A percentile compares a stretch with the other conserved stretches of the same genome.
phyloP scores from a whole-genome alignment of 1,284 basidiomycete genomes.

The Sutorius eximius region DNA sequence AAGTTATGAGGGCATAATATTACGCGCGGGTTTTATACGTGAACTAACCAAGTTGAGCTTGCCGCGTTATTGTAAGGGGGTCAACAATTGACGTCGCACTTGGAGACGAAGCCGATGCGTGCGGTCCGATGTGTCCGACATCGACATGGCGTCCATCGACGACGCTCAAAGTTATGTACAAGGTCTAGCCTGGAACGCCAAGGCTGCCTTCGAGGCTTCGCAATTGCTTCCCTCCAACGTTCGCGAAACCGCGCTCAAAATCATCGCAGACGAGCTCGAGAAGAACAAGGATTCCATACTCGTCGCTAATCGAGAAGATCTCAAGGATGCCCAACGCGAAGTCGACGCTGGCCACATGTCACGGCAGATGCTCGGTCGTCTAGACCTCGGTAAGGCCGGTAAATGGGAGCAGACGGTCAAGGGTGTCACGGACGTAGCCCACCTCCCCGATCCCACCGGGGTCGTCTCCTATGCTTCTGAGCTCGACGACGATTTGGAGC shows the following conservation, averaged over 20 bases:
- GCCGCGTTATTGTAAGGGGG: too few species aligned
- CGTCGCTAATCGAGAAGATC: constrained; percentile 76
- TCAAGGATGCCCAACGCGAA: constrained; percentile 77
- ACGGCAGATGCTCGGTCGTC: constrained; percentile 75
- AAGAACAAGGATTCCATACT: constrained; percentile 68
- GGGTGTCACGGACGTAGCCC: constrained; percentile 86
- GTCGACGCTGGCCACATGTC: constrained; percentile 86
- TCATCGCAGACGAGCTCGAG: constrained; percentile 69
- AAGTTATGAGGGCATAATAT: neutral
- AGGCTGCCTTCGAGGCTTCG: constrained; percentile 80
- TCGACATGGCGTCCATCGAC: constrained; percentile 16
- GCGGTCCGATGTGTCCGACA: too few species aligned
- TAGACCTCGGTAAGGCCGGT: constrained; percentile 82
- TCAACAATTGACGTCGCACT: too few species aligned
- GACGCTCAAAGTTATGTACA: constrained; percentile 17
- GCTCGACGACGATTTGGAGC: constrained; percentile 83
- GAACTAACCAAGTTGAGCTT: too few species aligned
- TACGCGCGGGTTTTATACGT: too few species aligned
- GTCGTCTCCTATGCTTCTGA: constrained; percentile 85
- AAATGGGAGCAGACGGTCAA: constrained; percentile 96
- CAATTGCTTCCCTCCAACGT: constrained; percentile 73
- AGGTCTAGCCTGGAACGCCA: constrained; percentile 72
- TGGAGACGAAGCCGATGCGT: too few species aligned
- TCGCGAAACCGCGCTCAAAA: constrained; percentile 69
- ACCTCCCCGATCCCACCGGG: constrained; percentile 85